Conservation (phyloP, 495 filamentous ascomycete species). For the Penicillium bovifimosum region DNA sequence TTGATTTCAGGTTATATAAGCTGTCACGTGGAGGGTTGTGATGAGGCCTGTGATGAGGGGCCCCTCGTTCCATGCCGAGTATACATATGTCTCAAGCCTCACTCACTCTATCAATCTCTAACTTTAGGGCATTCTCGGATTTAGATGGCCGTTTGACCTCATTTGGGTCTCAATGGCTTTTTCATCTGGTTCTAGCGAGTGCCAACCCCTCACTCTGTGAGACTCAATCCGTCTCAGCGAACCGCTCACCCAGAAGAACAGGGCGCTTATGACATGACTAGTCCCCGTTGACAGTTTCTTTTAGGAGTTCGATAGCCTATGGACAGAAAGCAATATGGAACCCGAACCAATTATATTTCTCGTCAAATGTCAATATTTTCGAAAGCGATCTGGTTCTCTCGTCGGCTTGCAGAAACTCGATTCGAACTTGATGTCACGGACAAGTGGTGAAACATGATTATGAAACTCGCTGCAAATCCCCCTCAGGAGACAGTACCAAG, state of each 20-base stretch:
- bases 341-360: slow-evolving; percentile 16
- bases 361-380: slow-evolving; percentile 15
- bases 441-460: slow-evolving; percentile 36
- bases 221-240: slow-evolving; percentile 26
- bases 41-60: slow-evolving; percentile 16
- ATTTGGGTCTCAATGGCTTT: slow-evolving; percentile 1
- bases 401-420: slow-evolving; percentile 31
- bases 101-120: slow-evolving; percentile 3
- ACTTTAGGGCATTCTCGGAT: not conserved
- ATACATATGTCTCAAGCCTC: not conserved
- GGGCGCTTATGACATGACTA: slow-evolving; percentile 39
- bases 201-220: slow-evolving; percentile 12
- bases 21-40: too few species aligned
- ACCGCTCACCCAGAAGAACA: slow-evolving; percentile 24
- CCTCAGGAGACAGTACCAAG: slow-evolving; percentile 17
- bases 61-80: slow-evolving; percentile 7
- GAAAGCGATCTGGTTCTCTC: slow-evolving; percentile 19
- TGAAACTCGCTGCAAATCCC: slow-evolving; percentile 21
- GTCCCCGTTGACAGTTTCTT: slow-evolving; percentile 26
- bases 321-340: slow-evolving; percentile 6
- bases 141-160: slow-evolving; percentile 8
- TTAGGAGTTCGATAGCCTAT: slow-evolving; percentile 27
- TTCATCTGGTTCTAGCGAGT: slow-evolving; percentile 9
- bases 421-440: slow-evolving; percentile 29
- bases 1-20: slow-evolving; percentile 10